phyloP scores from a whole-genome alignment of 2,329 filamentous ascomycete genomes.

The Fusarium sp. region DNA sequence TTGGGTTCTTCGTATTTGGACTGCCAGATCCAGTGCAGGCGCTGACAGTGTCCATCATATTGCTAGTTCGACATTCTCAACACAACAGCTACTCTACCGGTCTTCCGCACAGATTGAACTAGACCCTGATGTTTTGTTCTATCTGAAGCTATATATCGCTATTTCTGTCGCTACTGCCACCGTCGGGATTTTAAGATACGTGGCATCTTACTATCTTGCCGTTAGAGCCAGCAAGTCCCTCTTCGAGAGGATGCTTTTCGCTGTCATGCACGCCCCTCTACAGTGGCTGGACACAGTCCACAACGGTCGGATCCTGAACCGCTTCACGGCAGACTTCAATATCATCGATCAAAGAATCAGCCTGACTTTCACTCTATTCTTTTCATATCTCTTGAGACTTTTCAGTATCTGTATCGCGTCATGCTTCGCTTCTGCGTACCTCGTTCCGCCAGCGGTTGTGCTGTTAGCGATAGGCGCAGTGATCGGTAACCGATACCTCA shows the following conservation, averaged over 20 bases:
- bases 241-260: constrained; percentile 72
- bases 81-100: constrained; percentile 57
- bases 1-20: constrained; percentile 74
- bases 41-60: constrained; percentile 43
- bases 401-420: constrained; percentile 73
- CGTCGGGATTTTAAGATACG: constrained; percentile 69
- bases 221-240: constrained; percentile 72
- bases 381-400: constrained; percentile 68
- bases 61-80: constrained; percentile 55
- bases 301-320: constrained; percentile 77
- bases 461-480: constrained; percentile 67
- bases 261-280: constrained; percentile 74
- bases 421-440: constrained; percentile 72
- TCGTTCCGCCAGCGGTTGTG: constrained; percentile 69
- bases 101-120: constrained; percentile 46
- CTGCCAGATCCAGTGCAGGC: constrained; percentile 46
- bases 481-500: constrained; percentile 70
- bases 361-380: too few species aligned
- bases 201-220: constrained; percentile 71
- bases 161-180: constrained; percentile 71
- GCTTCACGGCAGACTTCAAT: constrained; percentile 81
- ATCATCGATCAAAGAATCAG: constrained; percentile 75
- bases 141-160: constrained; percentile 74
- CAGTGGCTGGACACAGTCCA: constrained; percentile 85
- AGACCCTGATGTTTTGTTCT: constrained; percentile 64